Percentiles rank a stretch among this genome's conserved stretches.
Conservation (phyloP, 345 rosid species). For the Eucalyptus polyanthemos region DNA sequence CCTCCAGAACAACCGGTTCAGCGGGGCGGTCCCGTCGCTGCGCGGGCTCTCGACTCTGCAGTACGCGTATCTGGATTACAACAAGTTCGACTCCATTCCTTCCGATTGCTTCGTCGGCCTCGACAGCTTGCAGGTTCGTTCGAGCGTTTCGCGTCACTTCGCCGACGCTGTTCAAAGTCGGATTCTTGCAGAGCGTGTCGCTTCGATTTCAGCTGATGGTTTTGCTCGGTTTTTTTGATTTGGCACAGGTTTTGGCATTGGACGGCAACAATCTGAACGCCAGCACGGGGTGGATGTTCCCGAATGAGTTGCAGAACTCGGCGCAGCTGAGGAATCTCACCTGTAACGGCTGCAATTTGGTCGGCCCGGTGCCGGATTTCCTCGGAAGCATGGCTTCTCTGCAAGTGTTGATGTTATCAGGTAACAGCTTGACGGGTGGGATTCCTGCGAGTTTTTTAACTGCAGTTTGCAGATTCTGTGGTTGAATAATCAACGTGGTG, state of each 20-base stretch:
- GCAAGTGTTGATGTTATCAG: slow-evolving; percentile 34
- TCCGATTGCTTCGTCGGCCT: slow-evolving; percentile 45
- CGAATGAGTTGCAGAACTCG: slow-evolving; percentile 30
- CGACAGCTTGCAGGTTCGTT: slow-evolving; percentile 9
- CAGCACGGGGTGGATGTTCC: slow-evolving; percentile 52
- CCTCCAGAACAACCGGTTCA: slow-evolving; percentile 48
- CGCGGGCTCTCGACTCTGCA: slow-evolving; percentile 35
- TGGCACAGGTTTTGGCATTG: slow-evolving; percentile 27
- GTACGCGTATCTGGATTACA: slow-evolving; percentile 42
- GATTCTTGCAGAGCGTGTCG: background rate
- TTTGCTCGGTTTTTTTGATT: background rate
- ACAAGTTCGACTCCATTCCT: slow-evolving; percentile 52
- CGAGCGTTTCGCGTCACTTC: background rate
- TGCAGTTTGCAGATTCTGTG: slow-evolving; percentile 39
- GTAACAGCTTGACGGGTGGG: slow-evolving; percentile 39
- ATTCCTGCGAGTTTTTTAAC: slow-evolving; percentile 35
- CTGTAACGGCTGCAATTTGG: slow-evolving; percentile 57
- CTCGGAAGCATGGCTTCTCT: slow-evolving; percentile 43
- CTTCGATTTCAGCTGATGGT: background rate
- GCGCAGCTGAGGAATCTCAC: slow-evolving; percentile 45
- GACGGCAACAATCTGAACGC: slow-evolving; percentile 48
- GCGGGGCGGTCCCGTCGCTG: slow-evolving; percentile 49
- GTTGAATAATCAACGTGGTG: slow-evolving; percentile 43
- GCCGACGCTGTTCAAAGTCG: background rate
- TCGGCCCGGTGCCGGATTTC: slow-evolving; percentile 55